These are phyloP conservation scores for Apiospora hydei DNA, from an alignment of 2,329 filamentous ascomycete species.

Conservation along the genomic window DNA sequence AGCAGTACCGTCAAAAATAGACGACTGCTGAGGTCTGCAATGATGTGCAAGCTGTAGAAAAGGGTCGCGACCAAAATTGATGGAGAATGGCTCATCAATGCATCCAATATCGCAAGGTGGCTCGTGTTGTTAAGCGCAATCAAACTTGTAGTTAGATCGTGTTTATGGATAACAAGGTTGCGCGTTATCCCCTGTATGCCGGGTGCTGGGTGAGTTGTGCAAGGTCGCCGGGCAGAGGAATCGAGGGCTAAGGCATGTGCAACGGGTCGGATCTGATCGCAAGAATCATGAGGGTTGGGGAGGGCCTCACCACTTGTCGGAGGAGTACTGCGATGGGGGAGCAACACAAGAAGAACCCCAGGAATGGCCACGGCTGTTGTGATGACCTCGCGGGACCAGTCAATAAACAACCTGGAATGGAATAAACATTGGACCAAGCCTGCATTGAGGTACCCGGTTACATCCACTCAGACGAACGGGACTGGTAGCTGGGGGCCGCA, in stretches of 20 bases:
- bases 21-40: slow-evolving; percentile 13
- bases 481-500: slow-evolving; percentile 10
- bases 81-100: slow-evolving; percentile 17
- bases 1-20: slow-evolving; percentile 19
- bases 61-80: slow-evolving; percentile 18
- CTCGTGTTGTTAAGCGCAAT: slow-evolving; percentile 22
- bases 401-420: slow-evolving; percentile 21
- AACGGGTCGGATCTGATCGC: slow-evolving; percentile 2
- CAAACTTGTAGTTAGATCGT: slow-evolving; percentile 22
- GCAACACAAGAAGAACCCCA: background rate
- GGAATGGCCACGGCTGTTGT: slow-evolving; percentile 16
- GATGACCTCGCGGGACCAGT: slow-evolving; percentile 19
- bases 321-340: background rate
- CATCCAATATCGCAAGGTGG: slow-evolving; percentile 20
- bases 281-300: background rate
- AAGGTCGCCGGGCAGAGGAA: slow-evolving; percentile 5
- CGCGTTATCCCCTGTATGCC: slow-evolving; percentile 17
- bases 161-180: slow-evolving; percentile 21
- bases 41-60: slow-evolving; percentile 12
- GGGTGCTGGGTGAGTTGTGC: slow-evolving; percentile 2
- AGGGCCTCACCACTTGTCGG: background rate
- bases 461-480: background rate
- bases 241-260: slow-evolving; percentile 15
- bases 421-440: slow-evolving; percentile 17
- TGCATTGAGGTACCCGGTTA: background rate